Conservation (phyloP, 768 basidiomycete genomes). For the Termitomyces sp. region DNA sequence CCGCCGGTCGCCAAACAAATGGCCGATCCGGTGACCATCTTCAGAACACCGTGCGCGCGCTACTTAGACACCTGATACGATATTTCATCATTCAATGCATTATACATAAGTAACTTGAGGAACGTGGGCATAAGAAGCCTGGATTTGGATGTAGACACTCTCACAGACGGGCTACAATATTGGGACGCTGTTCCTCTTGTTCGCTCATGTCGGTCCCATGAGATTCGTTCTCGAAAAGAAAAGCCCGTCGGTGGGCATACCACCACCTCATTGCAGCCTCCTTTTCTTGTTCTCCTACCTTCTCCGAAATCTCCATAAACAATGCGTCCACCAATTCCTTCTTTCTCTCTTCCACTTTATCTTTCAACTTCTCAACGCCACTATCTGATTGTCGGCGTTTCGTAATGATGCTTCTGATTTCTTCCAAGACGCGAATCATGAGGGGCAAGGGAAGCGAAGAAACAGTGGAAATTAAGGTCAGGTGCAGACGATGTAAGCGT, state of each 20-base stretch:
- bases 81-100: not conserved
- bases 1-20: slow-evolving; percentile 19
- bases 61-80: no score
- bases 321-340: slow-evolving; percentile 53
- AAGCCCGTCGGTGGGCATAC: slow-evolving; percentile 40
- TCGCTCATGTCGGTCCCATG: not conserved
- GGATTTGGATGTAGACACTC: not conserved
- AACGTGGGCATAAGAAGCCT: not conserved
- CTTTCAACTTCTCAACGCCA: slow-evolving; percentile 11
- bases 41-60: no score
- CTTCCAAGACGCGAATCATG: slow-evolving; percentile 52
- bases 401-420: slow-evolving; percentile 35
- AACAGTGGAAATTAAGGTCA: slow-evolving; percentile 63
- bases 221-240: slow-evolving; percentile 3
- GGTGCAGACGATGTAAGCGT: slow-evolving; percentile 52
- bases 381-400: slow-evolving; percentile 21
- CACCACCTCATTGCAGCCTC: slow-evolving; percentile 71
- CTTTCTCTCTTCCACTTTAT: slow-evolving; percentile 16
- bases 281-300: slow-evolving; percentile 68
- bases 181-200: slow-evolving; percentile 1
- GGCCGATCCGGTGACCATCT: slow-evolving; percentile 21
- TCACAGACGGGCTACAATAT: slow-evolving; percentile 14
- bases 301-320: slow-evolving; percentile 61
- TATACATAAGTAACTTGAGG: no score
- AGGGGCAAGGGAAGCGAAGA: slow-evolving; percentile 57